Evolutionary conservation across 352 stramenopile species (phyloP), one percentile per base, ranked within the genome.

Genomic region (Aphanomyces astaci): DNA sequence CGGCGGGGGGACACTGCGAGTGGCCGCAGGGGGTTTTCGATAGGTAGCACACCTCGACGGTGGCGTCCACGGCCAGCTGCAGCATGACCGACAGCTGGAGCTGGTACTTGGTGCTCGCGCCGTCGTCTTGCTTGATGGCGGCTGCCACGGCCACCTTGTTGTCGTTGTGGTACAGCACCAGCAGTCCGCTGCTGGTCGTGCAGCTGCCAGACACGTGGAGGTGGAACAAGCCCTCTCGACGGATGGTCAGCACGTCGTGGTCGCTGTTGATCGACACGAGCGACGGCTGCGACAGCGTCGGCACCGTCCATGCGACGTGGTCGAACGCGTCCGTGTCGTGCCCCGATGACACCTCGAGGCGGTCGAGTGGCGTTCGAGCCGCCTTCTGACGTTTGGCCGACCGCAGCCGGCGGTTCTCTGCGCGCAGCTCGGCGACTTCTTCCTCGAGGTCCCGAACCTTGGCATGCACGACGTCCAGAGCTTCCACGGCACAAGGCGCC

Each of bases 91-190:
- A 59, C 51, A 59, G 30, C 1, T 40, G 25, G 30, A 59, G 4
- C 51, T 33, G 30, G 51, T 59, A 59, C n/a, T 59, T 59, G 7
- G 15, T 30, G 51, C 51, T 30, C 30, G 51, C 51, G 17, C 17
- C 15, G 13, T 59, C 51, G 27, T 59, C 51, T 36, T 59, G 51
- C 30, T 59, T 59, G 51, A 59, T 59, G 10, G 4, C 51, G 1
- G 15, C 11, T 11, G 51, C 51, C 2, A 59, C 30, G 7, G 51
- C 51, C 7, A 59, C n/a, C n/a, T 59, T 59, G 51, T 39, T 59
- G 51, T 59, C 51, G 51, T 59, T 59, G 51, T 59, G 51, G 51
- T 59, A 59, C 7, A 59, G 51, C 51, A 59, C 25, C 4, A 59
- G 22, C 22, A 59, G 15, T 4, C 51, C 51, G 15, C 24, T 36